Evolutionary conservation across 164 flowering plant genomes (phyloP).

Genomic region (Umbellularia californica): DNA sequence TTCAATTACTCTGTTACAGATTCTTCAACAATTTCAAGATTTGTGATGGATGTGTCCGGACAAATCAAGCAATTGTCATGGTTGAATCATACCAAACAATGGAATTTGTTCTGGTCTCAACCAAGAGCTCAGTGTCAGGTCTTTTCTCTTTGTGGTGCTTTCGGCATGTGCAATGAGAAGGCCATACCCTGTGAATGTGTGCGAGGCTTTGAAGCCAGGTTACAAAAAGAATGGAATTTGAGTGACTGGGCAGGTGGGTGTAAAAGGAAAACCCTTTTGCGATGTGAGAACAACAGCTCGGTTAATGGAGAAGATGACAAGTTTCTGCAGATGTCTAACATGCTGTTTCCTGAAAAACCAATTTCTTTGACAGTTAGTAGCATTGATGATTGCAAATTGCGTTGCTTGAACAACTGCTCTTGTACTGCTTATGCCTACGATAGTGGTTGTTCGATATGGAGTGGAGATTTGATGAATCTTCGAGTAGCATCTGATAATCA

Average conservation of each 20-base stretch:
- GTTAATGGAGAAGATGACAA: neutral
- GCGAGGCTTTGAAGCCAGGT: constrained; percentile 15
- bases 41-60: constrained; percentile 19
- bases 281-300: constrained; percentile 13
- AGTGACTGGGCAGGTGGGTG: constrained; percentile 22
- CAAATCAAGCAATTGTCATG: constrained; percentile 20
- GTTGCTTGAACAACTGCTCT: constrained; percentile 21
- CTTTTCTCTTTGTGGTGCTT: constrained; percentile 23
- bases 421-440: constrained; percentile 20
- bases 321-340: constrained; percentile 1
- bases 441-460: constrained; percentile 16
- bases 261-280: constrained; percentile 16
- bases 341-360: constrained; percentile 13
- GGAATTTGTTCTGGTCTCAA: constrained; percentile 27
- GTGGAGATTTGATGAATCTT: constrained; percentile 6
- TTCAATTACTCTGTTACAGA: constrained; percentile 12
- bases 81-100: neutral
- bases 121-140: constrained; percentile 17
- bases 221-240: constrained; percentile 14
- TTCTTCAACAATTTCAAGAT: constrained; percentile 10
- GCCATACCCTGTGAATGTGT: constrained; percentile 14
- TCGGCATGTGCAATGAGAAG: constrained; percentile 15
- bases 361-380: neutral
- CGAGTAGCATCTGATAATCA: neutral
- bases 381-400: constrained; percentile 10